Percentiles rank a stretch among this genome's conserved stretches.
These are phyloP conservation scores for Podosphaera leucotricha DNA, from an alignment of 2,329 filamentous ascomycete genomes.

Conservation along the genomic window DNA sequence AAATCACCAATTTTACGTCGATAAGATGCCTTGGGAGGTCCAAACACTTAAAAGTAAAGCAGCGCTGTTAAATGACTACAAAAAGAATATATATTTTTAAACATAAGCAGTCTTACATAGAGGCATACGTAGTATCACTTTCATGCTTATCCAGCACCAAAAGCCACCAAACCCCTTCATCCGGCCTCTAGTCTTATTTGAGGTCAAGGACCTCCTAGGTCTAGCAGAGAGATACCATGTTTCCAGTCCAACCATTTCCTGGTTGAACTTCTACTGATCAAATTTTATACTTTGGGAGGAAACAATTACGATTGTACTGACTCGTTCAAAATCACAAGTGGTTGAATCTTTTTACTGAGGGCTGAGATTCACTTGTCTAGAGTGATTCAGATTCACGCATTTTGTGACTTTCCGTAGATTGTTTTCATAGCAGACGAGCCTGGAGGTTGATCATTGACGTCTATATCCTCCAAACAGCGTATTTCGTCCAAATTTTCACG, in stretches of 20 bases:
- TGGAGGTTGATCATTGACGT: neutral
- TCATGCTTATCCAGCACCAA: neutral
- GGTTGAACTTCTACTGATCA: neutral
- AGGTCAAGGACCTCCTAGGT: neutral
- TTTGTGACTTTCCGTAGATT: neutral
- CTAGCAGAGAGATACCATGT: neutral
- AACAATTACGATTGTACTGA: neutral
- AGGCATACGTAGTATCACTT: neutral
- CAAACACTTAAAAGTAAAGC: conserved; percentile 11
- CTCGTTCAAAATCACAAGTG: neutral
- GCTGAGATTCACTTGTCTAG: neutral
- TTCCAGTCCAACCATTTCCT: neutral
- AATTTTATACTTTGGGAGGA: neutral
- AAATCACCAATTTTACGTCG: neutral
- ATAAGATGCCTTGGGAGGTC: conserved; percentile 10
- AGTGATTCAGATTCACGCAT: neutral
- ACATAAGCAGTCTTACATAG: neutral
- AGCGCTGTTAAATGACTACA: conserved; percentile 11
- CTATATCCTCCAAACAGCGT: neutral
- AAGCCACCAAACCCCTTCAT: neutral
- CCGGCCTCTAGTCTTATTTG: neutral
- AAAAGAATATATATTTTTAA: neutral
- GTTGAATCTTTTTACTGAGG: neutral
- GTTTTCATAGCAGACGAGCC: neutral
- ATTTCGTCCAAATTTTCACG: neutral